phyloP scores from a whole-genome alignment of 1,284 basidiomycete genomes.

The Moniliella sp. region DNA sequence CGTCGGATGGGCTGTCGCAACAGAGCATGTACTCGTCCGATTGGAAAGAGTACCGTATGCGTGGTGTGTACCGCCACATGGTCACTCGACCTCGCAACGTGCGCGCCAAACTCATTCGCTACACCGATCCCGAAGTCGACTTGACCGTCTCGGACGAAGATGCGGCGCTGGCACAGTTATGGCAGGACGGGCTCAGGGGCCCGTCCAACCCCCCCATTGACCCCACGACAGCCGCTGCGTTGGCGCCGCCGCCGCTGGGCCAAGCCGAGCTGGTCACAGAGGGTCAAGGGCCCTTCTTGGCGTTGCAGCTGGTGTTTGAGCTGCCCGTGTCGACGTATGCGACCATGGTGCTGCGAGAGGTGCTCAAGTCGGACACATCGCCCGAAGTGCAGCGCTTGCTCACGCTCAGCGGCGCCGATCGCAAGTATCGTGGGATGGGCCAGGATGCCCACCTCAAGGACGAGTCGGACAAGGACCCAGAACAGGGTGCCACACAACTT shows the following conservation, averaged over 20 bases:
- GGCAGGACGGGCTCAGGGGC: not conserved
- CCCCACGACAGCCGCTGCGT: too few species aligned
- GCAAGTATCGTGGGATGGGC: constrained; percentile 3
- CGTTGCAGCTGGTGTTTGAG: constrained; percentile 18
- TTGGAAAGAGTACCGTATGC: constrained; percentile 63
- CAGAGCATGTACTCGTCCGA: constrained; percentile 46
- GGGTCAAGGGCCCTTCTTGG: constrained; percentile 7
- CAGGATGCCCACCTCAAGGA: too few species aligned
- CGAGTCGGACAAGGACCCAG: too few species aligned
- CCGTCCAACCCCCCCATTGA: too few species aligned
- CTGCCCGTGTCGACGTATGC: constrained; percentile 25
- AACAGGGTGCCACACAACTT: too few species aligned
- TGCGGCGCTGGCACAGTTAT: constrained; percentile 42
- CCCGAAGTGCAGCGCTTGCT: constrained; percentile 13
- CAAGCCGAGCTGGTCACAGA: not conserved
- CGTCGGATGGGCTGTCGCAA: constrained; percentile 61
- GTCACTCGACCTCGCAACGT: constrained; percentile 61
- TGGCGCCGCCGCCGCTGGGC: not conserved
- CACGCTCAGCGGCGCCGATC: constrained; percentile 15
- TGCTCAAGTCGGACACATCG: constrained; percentile 25
- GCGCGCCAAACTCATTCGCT: constrained; percentile 57
- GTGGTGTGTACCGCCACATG: constrained; percentile 77
- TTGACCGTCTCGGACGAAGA: constrained; percentile 89
- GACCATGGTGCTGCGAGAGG: constrained; percentile 27
- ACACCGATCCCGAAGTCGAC: constrained; percentile 75